phyloP scores from a whole-genome alignment of 176 grass and related monocot genomes.

The Otatea glauca region DNA sequence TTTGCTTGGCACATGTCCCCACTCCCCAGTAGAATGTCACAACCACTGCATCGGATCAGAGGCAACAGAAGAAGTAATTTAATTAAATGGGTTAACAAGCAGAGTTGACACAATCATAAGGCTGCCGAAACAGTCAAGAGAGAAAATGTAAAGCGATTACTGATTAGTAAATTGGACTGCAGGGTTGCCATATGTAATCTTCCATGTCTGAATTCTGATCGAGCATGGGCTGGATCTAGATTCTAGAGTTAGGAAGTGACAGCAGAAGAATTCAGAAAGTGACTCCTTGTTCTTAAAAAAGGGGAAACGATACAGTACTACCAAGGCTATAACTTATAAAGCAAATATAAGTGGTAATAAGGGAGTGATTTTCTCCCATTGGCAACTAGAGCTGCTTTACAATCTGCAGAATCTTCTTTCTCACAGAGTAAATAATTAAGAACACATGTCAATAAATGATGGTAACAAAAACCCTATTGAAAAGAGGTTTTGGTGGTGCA shows the following conservation, averaged over 20 bases:
- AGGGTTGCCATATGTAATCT: background rate
- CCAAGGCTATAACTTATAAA: background rate
- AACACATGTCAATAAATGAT: background rate
- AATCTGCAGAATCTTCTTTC: background rate
- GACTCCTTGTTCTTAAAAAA: background rate
- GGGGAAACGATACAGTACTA: background rate
- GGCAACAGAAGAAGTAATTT: slow-evolving; percentile 14
- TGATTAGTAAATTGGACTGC: slow-evolving; percentile 22
- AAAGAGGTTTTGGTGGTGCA: background rate
- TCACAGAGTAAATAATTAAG: background rate
- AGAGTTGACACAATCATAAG: slow-evolving; percentile 34
- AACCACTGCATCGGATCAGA: slow-evolving; percentile 20
- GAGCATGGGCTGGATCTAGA: background rate
- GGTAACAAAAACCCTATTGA: background rate
- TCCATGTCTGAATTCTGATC: background rate
- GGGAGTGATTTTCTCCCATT: background rate
- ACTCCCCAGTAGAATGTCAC: slow-evolving; percentile 60
- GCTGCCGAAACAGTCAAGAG: slow-evolving; percentile 10
- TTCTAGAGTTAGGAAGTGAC: background rate
- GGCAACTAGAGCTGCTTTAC: background rate
- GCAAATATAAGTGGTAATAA: background rate
- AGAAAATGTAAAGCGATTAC: background rate
- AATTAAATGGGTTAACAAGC: slow-evolving; percentile 41
- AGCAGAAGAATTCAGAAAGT: background rate
- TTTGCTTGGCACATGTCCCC: slow-evolving; percentile 47